Base-by-base conservation (phyloP, 495 filamentous ascomycete species). In the Cudoniella acicularis region DNA sequence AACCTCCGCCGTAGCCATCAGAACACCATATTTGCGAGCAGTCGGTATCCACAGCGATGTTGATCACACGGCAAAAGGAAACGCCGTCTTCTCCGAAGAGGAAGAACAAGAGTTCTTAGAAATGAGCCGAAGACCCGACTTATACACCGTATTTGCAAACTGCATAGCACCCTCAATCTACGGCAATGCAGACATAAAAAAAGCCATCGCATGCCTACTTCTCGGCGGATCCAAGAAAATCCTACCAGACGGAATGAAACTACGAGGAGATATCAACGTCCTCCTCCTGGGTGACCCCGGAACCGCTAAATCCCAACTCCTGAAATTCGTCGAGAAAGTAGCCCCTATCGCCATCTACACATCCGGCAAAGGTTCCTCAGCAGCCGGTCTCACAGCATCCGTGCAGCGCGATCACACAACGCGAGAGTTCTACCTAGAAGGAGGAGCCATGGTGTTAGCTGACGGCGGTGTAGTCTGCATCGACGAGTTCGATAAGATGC, bases 401-500 rank as follows among this genome's bases (percentile, higher is more conserved):
- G 95, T 99, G 2, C 95, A 98, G 67, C 86, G 95, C 26, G 95
- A 99, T 68, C 83, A 84, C 16, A 87, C 84, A 17, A 96, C 95
- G 0, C 86, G 95, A 48, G 94, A 99, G 72, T 98, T 99, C 72
- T 98, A 98, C 68, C 83, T 99, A 2, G 95, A 99, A 78, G 95
- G 95, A 54, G 95, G 95, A 71, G 95, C 95, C 27, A 98, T 99
- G 95, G 95, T 99, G 30, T 83, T 99, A 23, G 95, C 95, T 1
- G 95, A 99, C 65, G 92, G 92, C 11, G 95, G 95, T 67, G 95
- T 98, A 8, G 95, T 98, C 20, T 99, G 95, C 75, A 99, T 99
- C 72, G 95, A 99, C 70, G 95, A 99, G 73, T 99, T 99, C 71
- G 95, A 99, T 76, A 99, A 99, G 78, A 99, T 99, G 95, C 83